Base-by-base conservation (phyloP, 805 yeast genomes). In the Myxozyma geophila region DNA sequence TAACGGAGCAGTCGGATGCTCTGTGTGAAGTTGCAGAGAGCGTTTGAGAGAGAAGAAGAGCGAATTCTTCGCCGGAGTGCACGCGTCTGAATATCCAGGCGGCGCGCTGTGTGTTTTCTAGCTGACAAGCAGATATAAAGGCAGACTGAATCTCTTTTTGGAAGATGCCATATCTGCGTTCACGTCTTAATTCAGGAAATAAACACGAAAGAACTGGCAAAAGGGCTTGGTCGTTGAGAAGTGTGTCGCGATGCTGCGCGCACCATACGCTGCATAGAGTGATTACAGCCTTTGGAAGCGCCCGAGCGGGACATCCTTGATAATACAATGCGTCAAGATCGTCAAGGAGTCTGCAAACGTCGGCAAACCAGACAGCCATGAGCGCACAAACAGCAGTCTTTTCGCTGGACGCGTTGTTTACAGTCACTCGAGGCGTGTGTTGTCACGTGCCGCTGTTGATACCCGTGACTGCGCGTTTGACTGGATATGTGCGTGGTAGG, bases 181-280 rank as follows among this genome's bases (percentile, higher is more conserved):
- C 66, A 15, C 52, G 12, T 10, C 63, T 44, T 36, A 55, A 35
- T 37, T 58, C 66, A 1, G 66, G 66, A 37, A 63, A 63, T 6
- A 63, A 35, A 48, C 63, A 63, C 35, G 60, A 60, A 8, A 60
- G 43, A 7, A 46, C 55, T 12, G 37, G 43, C 2, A 52, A 19
- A n/a, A 54, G 36, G 19, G n/a, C 36, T 15, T 41, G 41, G 12
- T 56, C 47, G 21, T 48, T 19, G 23, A 51, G 35, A 23, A 56
- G 35, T 12, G 7, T 28, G 15, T 23, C 54, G 15, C 63, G 55
- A 36, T 54, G 39, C 23, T 36, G 15, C 37, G 7, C 13, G 33
- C 39, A 53, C 63, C 63, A 59, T 4, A 2, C 21, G 13, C 21
- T 19, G 17, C 10, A 39, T 9, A 21, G 47, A 36, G 9, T 53